These are phyloP conservation scores for Diaporthe sp. DNA, from an alignment of 2,329 filamentous ascomycete genomes.

Conservation along the genomic window DNA sequence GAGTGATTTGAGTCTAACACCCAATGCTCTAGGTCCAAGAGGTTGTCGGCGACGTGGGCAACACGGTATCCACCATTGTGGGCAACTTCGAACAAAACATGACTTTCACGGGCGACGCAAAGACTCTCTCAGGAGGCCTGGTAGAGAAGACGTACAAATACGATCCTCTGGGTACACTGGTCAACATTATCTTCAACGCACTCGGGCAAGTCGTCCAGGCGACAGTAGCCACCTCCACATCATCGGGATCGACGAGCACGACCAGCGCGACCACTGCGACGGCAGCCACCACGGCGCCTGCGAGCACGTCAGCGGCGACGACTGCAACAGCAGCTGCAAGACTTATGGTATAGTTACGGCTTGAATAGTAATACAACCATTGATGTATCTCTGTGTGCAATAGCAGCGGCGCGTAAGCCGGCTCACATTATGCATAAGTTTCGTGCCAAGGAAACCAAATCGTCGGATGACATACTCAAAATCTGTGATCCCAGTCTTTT, in stretches of 20 bases:
- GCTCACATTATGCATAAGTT: neutral
- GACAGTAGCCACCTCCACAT: constrained; percentile 49
- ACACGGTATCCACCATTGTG: constrained; percentile 65
- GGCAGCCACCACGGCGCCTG: constrained; percentile 29
- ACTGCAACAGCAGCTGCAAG: constrained; percentile 33
- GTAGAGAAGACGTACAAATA: constrained; percentile 68
- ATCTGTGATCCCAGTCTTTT: neutral
- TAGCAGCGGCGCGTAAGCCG: neutral
- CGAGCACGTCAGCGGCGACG: constrained; percentile 22
- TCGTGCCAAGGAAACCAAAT: neutral
- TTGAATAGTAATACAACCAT: neutral
- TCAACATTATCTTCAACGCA: constrained; percentile 69
- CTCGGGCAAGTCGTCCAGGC: constrained; percentile 69
- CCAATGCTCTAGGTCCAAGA: constrained; percentile 59
- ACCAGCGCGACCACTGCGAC: constrained; percentile 21
- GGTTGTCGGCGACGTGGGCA: constrained; percentile 62
- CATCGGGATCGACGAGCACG: constrained; percentile 31
- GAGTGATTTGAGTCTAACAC: neutral
- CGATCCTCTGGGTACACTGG: constrained; percentile 62
- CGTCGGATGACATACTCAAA: neutral
- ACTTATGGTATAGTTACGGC: neutral
- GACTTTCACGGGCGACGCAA: constrained; percentile 61
- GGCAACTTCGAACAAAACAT: constrained; percentile 72
- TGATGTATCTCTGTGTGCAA: neutral
- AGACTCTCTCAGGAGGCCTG: constrained; percentile 52